Percentiles rank a stretch among this genome's conserved stretches.
These are phyloP conservation scores for Clavulina sp. DNA, from an alignment of 768 basidiomycete species.

Conservation along the genomic window DNA sequence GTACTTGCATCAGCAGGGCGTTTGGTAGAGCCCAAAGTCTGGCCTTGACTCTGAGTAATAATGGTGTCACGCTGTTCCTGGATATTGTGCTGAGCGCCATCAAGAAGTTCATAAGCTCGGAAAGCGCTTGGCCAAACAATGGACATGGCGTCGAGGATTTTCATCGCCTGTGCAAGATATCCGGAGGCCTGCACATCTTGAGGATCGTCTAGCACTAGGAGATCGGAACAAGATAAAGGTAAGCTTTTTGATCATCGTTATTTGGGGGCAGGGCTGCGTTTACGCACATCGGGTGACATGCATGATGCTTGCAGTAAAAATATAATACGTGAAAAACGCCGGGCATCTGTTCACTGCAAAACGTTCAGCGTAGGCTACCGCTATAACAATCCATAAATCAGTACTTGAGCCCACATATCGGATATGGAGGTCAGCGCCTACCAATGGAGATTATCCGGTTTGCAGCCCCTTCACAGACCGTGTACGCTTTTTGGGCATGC, in stretches of 20 bases:
- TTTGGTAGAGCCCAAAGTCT: too few species aligned
- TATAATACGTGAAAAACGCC: conserved; percentile 17
- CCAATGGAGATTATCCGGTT: conserved; percentile 14
- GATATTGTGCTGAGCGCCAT: conserved; percentile 11
- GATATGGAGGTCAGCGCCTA: conserved; percentile 1
- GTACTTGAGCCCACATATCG: conserved; percentile 8
- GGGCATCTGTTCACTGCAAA: conserved; percentile 15
- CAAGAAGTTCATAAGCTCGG: conserved; percentile 13
- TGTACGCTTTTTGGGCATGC: conserved; percentile 10
- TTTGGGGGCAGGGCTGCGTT: background rate
- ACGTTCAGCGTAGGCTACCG: conserved; percentile 13
- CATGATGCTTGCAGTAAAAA: conserved; percentile 19
- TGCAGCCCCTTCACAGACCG: conserved; percentile 16
- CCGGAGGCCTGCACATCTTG: conserved; percentile 11
- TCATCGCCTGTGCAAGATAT: conserved; percentile 11
- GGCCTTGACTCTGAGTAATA: too few species aligned
- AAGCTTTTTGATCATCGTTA: background rate
- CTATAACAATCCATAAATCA: background rate
- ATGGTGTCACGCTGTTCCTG: too few species aligned
- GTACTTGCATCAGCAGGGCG: background rate
- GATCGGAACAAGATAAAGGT: background rate
- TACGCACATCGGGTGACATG: conserved; percentile 8
- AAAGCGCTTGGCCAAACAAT: conserved; percentile 14
- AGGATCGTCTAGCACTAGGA: conserved; percentile 24
- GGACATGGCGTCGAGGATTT: conserved; percentile 5